phyloP scores from a whole-genome alignment of 2,329 filamentous ascomycete genomes.

The Elsinoe arachidis region DNA sequence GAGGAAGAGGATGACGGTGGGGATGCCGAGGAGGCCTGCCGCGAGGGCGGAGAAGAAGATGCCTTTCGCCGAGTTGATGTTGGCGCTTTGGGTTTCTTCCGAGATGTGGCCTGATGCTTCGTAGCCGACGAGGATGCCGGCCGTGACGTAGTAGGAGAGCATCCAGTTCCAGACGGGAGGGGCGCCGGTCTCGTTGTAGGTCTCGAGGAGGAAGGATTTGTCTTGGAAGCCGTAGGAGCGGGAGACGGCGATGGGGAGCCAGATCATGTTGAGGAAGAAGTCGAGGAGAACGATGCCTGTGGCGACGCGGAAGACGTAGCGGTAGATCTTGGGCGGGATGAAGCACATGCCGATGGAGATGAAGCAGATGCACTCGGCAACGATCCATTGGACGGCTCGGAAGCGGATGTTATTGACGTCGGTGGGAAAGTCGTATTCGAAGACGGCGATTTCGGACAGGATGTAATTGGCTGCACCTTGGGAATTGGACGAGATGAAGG shows the following conservation, averaged over 20 bases:
- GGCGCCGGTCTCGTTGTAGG: conserved; percentile 44
- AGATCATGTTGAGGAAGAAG: conserved; percentile 52
- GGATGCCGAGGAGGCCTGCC: conserved; percentile 48
- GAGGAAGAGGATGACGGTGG: conserved; percentile 50
- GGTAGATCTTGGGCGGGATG: conserved; percentile 34
- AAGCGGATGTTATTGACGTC: conserved; percentile 48
- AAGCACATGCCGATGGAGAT: conserved; percentile 33
- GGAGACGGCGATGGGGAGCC: conserved; percentile 50
- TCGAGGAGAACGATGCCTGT: conserved; percentile 47
- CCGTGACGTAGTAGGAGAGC: conserved; percentile 52
- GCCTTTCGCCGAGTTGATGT: conserved; percentile 46
- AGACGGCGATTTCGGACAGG: conserved; percentile 47
- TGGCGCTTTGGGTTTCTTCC: conserved; percentile 53
- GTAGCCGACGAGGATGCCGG: conserved; percentile 52
- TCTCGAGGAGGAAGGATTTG: conserved; percentile 50
- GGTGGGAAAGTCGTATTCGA: conserved; percentile 47
- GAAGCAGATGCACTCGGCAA: conserved; percentile 37
- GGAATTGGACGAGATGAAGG: conserved; percentile 29
- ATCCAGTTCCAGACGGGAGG: conserved; percentile 56
- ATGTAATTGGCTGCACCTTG: conserved; percentile 33
- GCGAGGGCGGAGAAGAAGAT: conserved; percentile 54
- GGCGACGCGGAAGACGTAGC: conserved; percentile 44
- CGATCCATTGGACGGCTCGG: conserved; percentile 53
- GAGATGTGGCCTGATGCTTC: conserved; percentile 54
- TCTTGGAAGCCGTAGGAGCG: conserved; percentile 52